A percentile compares a stretch with the other conserved stretches of the same genome.
phyloP scores from a whole-genome alignment of 352 stramenopile genomes.

The Blastocystis sp. region DNA sequence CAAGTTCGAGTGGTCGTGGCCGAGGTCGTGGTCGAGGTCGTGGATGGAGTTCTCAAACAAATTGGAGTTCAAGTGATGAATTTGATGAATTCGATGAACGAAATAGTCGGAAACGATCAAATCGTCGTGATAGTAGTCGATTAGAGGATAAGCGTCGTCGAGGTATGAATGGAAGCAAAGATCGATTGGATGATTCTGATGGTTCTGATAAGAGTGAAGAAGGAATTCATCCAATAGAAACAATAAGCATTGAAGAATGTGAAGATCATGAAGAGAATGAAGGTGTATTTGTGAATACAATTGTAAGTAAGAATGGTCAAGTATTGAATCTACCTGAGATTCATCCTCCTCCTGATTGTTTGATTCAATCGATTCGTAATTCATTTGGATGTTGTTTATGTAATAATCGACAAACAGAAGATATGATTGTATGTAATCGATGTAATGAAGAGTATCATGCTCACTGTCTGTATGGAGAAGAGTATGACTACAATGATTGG shows the following conservation, averaged over 20 bases:
- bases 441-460: neutral
- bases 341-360: neutral
- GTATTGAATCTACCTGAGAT: neutral
- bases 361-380: neutral
- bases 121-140: neutral
- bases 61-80: conserved; percentile 10
- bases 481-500: conserved; percentile 26
- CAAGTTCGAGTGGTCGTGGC: neutral
- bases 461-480: neutral
- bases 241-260: neutral
- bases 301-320: neutral
- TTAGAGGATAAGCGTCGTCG: conserved; percentile 8
- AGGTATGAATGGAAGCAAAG: neutral
- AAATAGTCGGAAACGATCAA: neutral
- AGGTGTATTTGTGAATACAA: neutral
- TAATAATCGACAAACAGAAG: neutral
- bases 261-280: neutral
- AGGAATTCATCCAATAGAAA: neutral
- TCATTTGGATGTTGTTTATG: neutral
- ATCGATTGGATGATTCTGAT: neutral
- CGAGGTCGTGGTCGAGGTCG: neutral
- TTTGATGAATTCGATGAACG: neutral
- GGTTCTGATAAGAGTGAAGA: neutral
- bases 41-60: too few species aligned
- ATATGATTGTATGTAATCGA: conserved; percentile 5